Evolutionary conservation across 2,329 filamentous ascomycete genomes (phyloP), one percentile per base, ranked within the genome.

Genomic region (Exophiala viscosa): DNA sequence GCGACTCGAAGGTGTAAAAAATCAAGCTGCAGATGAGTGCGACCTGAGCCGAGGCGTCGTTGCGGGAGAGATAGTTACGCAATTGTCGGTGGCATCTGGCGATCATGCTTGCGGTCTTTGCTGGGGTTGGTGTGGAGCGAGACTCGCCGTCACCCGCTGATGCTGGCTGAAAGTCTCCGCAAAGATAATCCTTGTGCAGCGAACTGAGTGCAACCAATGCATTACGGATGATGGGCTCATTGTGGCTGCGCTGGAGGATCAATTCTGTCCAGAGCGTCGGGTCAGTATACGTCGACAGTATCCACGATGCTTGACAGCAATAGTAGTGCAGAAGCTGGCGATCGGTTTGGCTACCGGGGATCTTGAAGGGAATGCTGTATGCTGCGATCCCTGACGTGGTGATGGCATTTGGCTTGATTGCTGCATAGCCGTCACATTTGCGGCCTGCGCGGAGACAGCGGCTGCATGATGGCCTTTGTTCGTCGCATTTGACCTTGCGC

Each of bases 281-380:
- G 63, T 85, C 80, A 53, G 86, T 86, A 65, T 83, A 86, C 6
- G 83, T 82, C 0, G 83, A 85, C 4, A 87, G 69, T 62, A 85
- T 82, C 43, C 70, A 77, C 1, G 82, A 80, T 0, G 84, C 85
- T 34, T 80, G 79, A 18, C 76, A 71, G 35, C 77, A 76, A 61
- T 85, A 86, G 13, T 85, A 68, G 52, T 82, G 76, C 61, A 85
- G 23, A 20, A 45, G 20, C 35, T 52, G 46, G 6, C 54, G 39
- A 35, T 50, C 50, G 10, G 40, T 40, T 34, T 55, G 50, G 40
- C 45, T 54, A 9, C 42, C 47, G 11, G 54, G 40, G 17, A 54
- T 45, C 40, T 60, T 57, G 36, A 48, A 52, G 5, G 53, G 53
- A 28, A 55, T 48, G 40, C 39, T 55, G 44, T 55, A 55, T n/a